Base-by-base conservation (phyloP, 306 rosid genomes). In the Glycine soja region DNA sequence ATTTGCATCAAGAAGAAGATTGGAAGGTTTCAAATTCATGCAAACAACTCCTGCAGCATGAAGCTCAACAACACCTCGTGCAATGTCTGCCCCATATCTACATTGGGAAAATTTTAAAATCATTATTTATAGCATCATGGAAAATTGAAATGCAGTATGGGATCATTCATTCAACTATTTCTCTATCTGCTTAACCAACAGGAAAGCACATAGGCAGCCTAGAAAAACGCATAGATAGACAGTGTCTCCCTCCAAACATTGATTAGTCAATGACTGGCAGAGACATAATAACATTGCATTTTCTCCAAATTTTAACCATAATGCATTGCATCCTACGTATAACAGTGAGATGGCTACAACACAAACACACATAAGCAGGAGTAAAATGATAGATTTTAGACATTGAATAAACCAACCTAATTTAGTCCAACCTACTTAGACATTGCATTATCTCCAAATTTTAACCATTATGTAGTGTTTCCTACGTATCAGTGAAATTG, bases 11-110 rank as follows among this genome's bases (percentile, higher is more conserved):
- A 95, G 92, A 78, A 95, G 99, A 82, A 95, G 91, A 87, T 95
- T 95, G 85, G 99, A 95, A 3, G 99, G 99, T 85, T 95, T 93
- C 77, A 95, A 80, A 88, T 92, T 95, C 99, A 95, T 95, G 89
- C 99, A 95, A 75, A 95, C 87, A 81, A 95, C 94, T 5, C 98
- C 98, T 36, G 99, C 98, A 13, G 99, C 98, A 46, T 95, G 99
- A 82, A 95, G 98, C 83, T 95, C 99, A 78, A 95, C 97, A 72
- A 95, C 99, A 64, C 99, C 99, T 58, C 98, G 88, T 59, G 99
- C 96, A 86, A 95, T 91, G 76, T 95, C 99, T 40, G 98, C 97
- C 65, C 99, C 99, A 48, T 91, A 95, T 88, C 99, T 95, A 87
- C 86, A 81, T 83, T 63, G 61, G 62, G 77, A n/a, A 90, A 84